Conservation (phyloP, 1,284 basidiomycete species). For the Leccinum subspadiceum region DNA sequence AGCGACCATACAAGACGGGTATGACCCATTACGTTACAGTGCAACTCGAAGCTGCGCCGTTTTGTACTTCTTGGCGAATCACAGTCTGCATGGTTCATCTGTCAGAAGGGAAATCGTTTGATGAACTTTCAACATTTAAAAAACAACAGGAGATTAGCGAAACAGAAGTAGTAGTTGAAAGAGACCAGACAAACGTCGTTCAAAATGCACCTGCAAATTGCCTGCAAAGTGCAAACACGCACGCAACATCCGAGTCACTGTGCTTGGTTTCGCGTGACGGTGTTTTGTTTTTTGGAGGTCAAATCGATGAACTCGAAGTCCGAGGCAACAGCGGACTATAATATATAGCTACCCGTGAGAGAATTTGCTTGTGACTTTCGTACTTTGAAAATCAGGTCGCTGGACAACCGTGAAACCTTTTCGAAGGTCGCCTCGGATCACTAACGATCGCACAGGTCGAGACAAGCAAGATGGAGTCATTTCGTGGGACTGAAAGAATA, state of each 20-base stretch:
- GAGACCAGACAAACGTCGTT: not conserved
- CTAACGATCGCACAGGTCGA: not conserved
- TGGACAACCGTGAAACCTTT: not conserved
- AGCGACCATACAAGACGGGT: not conserved
- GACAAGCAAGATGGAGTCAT: not conserved
- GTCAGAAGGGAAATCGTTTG: not conserved
- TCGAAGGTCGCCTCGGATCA: not conserved
- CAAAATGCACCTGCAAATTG: not conserved
- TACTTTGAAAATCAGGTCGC: too few species aligned
- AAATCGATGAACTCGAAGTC: not conserved
- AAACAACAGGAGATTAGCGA: not conserved
- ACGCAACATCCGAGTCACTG: not conserved
- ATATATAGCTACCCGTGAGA: not conserved
- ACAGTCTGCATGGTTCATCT: not conserved
- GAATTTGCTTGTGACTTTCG: not conserved
- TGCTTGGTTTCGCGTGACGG: not conserved
- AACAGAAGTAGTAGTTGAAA: not conserved
- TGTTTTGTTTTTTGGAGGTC: not conserved
- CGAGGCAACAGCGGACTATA: not conserved
- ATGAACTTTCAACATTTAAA: not conserved
- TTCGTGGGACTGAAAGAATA: not conserved
- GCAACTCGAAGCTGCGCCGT: not conserved
- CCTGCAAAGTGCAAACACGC: not conserved
- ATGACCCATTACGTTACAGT: constrained; percentile 8
- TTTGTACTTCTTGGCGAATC: too few species aligned